Evolutionary conservation across 306 rosid species (phyloP).

Genomic region (Fragaria vesca): DNA sequence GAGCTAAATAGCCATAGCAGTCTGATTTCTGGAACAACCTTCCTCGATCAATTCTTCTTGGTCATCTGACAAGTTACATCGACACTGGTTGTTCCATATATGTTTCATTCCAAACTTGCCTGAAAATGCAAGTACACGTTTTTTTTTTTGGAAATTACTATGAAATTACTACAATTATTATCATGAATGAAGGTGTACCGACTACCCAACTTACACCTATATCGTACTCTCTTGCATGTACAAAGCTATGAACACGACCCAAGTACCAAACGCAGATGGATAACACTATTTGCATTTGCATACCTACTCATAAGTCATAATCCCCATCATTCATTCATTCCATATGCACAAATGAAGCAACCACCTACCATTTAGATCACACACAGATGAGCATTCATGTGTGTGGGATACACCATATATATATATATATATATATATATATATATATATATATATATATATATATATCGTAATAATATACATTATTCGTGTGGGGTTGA

Average conservation of each 20-base stretch:
- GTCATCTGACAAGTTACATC: background rate
- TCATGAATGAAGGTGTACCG: background rate
- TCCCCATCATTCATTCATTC: background rate
- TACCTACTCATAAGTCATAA: background rate
- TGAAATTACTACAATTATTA: background rate
- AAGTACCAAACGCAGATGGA: background rate
- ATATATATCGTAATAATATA: no score
- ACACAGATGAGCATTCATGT: background rate
- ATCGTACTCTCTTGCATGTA: background rate
- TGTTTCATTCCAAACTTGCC: background rate
- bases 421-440: no score
- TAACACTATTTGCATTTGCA: conserved; percentile 2
- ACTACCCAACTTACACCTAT: background rate
- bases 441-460: no score
- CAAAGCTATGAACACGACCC: background rate
- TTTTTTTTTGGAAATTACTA: background rate
- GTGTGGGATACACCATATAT: background rate
- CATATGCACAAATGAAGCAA: background rate
- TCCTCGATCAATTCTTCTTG: background rate
- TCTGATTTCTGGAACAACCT: background rate
- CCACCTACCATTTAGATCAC: background rate
- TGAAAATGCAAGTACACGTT: background rate
- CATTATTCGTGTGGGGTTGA: background rate
- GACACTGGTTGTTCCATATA: background rate
- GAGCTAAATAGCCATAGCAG: background rate